phyloP scores from a whole-genome alignment of 768 basidiomycete species.

The Cystoderma amianthinum region DNA sequence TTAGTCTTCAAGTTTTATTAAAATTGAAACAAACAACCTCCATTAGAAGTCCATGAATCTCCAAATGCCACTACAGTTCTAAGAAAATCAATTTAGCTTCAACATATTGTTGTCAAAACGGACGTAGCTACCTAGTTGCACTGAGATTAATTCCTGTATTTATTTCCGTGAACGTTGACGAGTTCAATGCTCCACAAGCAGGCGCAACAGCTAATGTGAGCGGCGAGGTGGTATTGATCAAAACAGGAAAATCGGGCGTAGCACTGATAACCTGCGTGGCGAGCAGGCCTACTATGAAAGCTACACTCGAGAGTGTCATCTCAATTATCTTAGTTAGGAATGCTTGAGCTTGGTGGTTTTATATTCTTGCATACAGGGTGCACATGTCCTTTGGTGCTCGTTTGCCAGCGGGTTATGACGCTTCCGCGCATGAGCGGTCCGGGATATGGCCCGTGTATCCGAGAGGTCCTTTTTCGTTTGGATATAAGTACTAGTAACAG shows the following conservation, averaged over 20 bases:
- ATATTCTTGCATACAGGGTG: not conserved
- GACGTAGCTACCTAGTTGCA: constrained; percentile 13
- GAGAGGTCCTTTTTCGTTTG: too few species aligned
- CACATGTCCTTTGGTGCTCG: not conserved
- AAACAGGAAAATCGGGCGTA: constrained; percentile 11
- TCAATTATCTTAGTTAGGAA: not conserved
- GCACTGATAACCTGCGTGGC: not conserved
- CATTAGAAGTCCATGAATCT: constrained; percentile 24
- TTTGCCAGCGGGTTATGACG: not conserved
- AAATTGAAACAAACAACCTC: constrained; percentile 7
- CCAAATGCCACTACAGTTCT: constrained; percentile 23
- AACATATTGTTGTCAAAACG: too few species aligned
- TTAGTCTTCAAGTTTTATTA: not conserved
- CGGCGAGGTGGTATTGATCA: constrained; percentile 18
- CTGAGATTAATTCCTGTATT: constrained; percentile 18
- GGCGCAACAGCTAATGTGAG: constrained; percentile 17
- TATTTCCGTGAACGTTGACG: constrained; percentile 16
- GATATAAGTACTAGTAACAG: too few species aligned
- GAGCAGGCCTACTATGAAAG: not conserved
- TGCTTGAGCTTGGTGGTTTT: not conserved
- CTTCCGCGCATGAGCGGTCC: too few species aligned
- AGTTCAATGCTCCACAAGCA: constrained; percentile 15
- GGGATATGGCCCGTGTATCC: too few species aligned
- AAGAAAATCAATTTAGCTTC: too few species aligned
- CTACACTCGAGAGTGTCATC: not conserved